These are phyloP conservation scores for Bjerkandera adusta DNA, from an alignment of 1,284 basidiomycete species.

Conservation along the genomic window DNA sequence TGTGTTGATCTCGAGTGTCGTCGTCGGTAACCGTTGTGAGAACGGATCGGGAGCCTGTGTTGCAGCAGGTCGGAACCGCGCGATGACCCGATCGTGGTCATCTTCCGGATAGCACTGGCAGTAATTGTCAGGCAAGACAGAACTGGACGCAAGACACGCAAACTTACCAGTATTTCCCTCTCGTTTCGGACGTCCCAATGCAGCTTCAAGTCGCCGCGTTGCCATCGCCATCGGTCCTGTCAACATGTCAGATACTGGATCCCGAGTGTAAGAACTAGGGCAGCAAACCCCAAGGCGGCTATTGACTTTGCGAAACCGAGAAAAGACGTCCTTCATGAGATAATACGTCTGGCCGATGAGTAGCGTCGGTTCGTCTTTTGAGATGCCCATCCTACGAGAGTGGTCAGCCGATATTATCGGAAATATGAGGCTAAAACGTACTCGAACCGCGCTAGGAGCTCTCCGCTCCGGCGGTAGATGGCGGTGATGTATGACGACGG, in stretches of 20 bases:
- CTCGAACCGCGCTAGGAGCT: constrained; percentile 16
- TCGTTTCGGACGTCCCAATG: constrained; percentile 14
- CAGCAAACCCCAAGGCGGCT: constrained; percentile 9
- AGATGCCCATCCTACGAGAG: constrained; percentile 12
- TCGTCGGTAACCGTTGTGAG: constrained; percentile 1
- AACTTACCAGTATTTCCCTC: constrained; percentile 7
- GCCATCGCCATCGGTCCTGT: constrained; percentile 17
- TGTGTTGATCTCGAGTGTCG: constrained; percentile 3
- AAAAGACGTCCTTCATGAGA: constrained; percentile 11
- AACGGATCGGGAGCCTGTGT: constrained; percentile 6
- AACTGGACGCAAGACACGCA: background rate
- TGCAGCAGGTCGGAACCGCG: constrained; percentile 6
- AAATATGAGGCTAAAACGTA: constrained; percentile 4
- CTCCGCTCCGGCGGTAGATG: constrained; percentile 8
- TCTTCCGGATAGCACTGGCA: constrained; percentile 7
- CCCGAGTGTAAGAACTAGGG: background rate
- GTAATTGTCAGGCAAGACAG: background rate
- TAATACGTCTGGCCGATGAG: constrained; percentile 10
- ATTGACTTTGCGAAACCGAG: constrained; percentile 13
- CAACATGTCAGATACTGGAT: background rate
- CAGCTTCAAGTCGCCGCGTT: constrained; percentile 7
- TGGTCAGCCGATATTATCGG: background rate
- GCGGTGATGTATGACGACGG: constrained; percentile 17
- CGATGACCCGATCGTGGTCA: constrained; percentile 4
- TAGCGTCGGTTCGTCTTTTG: constrained; percentile 11